Percentiles rank a stretch among this genome's conserved stretches.
Conservation (phyloP, 305 asterid genomes). For the Fraxinus angustifolia region DNA sequence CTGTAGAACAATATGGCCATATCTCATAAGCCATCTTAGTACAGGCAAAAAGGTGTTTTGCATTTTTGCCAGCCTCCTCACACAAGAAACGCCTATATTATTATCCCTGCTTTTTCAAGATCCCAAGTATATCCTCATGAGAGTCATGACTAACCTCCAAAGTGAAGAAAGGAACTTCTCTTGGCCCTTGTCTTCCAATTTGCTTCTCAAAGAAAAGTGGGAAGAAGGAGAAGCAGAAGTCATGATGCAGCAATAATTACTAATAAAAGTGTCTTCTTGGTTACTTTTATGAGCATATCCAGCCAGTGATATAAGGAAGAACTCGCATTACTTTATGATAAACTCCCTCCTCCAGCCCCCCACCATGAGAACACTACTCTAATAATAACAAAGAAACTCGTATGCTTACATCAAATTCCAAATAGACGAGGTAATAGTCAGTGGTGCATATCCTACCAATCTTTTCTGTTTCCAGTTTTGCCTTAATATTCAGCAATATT, state of each 20-base stretch:
- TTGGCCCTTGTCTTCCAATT: background rate
- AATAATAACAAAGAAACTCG: background rate
- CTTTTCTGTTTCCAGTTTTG: background rate
- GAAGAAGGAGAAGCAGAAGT: background rate
- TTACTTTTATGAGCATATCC: background rate
- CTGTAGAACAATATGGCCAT: background rate
- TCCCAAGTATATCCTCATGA: background rate
- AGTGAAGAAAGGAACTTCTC: background rate
- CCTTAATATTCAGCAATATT: background rate
- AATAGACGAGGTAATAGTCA: background rate
- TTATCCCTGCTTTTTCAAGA: background rate
- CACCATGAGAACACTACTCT: background rate
- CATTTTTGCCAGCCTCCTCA: background rate
- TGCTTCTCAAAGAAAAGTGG: background rate
- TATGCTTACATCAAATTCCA: background rate
- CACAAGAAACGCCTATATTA: background rate
- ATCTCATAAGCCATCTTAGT: background rate
- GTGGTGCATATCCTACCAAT: background rate
- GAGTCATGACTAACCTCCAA: background rate
- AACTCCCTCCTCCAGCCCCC: background rate
- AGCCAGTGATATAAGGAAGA: background rate
- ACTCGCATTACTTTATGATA: background rate
- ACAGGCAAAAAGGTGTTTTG: background rate
- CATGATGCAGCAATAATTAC: constrained; percentile 1
- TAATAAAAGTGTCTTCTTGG: background rate